Evolutionary conservation across 2,329 filamentous ascomycete species (phyloP).

Genomic region (Trichoderma gracile): DNA sequence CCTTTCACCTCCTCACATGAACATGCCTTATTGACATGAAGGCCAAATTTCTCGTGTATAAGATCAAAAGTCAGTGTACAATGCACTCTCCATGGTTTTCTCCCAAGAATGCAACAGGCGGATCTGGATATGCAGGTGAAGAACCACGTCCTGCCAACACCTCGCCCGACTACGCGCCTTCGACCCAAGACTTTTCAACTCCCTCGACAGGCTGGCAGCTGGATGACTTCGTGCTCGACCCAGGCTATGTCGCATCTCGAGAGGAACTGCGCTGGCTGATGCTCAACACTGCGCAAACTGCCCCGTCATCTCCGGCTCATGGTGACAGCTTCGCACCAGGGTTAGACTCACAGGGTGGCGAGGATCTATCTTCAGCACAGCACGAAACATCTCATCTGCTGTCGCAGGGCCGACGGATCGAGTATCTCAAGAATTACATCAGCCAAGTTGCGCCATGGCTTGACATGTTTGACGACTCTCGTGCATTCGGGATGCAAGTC

Average conservation of each 20-base stretch:
- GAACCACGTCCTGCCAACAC: background rate
- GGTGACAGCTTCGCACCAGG: background rate
- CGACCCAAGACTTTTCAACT: slow-evolving; percentile 12
- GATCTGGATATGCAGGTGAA: background rate
- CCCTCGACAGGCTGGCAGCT: slow-evolving; percentile 20
- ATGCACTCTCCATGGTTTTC: background rate
- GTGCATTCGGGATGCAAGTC: slow-evolving; percentile 10
- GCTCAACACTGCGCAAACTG: slow-evolving; percentile 17
- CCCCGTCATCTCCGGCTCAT: slow-evolving; percentile 2
- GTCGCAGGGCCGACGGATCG: slow-evolving; percentile 7
- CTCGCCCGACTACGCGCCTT: background rate
- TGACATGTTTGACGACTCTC: slow-evolving; percentile 18
- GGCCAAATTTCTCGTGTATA: background rate
- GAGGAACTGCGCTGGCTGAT: slow-evolving; percentile 13
- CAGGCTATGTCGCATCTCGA: slow-evolving; percentile 15
- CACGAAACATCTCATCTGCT: background rate
- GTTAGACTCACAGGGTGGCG: background rate
- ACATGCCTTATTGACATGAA: background rate
- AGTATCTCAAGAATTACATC: slow-evolving; percentile 14
- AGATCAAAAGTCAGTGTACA: background rate
- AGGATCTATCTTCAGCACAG: background rate
- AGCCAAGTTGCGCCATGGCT: slow-evolving; percentile 18
- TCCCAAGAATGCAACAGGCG: background rate
- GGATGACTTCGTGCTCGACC: slow-evolving; percentile 14
- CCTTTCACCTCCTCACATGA: background rate